Conservation (phyloP, 2,329 filamentous ascomycete genomes). For the Microdochium paspali region DNA sequence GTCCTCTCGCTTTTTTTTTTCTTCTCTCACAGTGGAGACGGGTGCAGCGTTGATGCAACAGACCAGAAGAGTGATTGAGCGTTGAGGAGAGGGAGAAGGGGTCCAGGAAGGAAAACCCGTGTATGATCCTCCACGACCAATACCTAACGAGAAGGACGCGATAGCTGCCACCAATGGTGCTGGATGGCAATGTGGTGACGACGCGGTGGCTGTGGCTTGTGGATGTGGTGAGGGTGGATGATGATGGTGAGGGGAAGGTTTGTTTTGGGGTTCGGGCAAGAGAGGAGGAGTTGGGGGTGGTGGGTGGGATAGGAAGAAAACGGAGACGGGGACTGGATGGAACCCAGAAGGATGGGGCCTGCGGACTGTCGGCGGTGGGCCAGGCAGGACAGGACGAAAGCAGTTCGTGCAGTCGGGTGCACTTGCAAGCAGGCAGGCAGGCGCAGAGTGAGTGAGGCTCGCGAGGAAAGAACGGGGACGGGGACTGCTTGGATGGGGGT, state of each 20-base stretch:
- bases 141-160: neutral
- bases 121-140: neutral
- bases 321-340: too few species aligned
- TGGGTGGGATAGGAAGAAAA: slow-evolving; percentile 19
- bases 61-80: too few species aligned
- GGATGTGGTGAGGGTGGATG: neutral
- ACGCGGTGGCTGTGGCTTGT: neutral
- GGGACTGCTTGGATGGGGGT: slow-evolving; percentile 1
- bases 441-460: too few species aligned
- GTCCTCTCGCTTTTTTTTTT: neutral
- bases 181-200: neutral
- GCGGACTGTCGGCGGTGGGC: too few species aligned
- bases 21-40: neutral
- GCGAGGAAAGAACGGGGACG: slow-evolving; percentile 5
- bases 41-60: too few species aligned
- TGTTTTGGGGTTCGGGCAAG: slow-evolving; percentile 2
- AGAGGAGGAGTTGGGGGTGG: slow-evolving; percentile 18
- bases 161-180: neutral
- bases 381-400: slow-evolving; percentile 18
- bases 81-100: neutral
- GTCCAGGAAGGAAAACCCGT: neutral
- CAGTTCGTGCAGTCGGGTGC: too few species aligned
- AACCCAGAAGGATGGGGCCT: slow-evolving; percentile 23
- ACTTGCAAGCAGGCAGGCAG: too few species aligned
- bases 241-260: neutral